Base-by-base conservation (phyloP, 2,329 filamentous ascomycete species). In the Phaeomoniella chlamydospora region DNA sequence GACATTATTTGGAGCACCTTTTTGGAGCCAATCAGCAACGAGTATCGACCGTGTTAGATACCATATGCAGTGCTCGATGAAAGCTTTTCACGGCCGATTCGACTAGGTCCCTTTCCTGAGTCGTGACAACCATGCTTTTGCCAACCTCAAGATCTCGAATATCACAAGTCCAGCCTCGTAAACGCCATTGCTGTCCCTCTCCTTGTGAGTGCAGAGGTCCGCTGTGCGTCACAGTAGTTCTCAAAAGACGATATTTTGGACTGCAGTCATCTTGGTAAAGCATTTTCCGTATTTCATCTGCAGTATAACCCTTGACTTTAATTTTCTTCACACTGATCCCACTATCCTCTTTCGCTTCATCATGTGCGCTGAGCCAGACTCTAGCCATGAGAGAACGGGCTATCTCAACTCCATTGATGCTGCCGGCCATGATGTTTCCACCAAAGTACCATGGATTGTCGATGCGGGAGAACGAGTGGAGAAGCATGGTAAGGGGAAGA, bases 361-460 rank as follows among this genome's bases (percentile, higher is more conserved):
- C 68, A 38, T 72, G 68, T 4, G 68, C 67, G 19, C 61, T 58
- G 19, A 72, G 60, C 68, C 68, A 72, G n/a, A 59, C 56, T 44
- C 53, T 54, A n/a, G 64, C 61, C 38, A 62, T 60, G 5, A 71
- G 43, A 18, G 56, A 58, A n/a, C 54, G 54, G 5, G 64, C 65
- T 18, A 72, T 60, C 22, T 65, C 55, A 4, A 62, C 42, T 1
- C 67, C 69, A 10, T 66, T 65, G 2, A 62, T 60, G 9, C 58
- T 58, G 4, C 69, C 69, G 5, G 56, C 51, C 11, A 60, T 62
- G 37, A 72, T 64, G 33, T 64, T 62, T 0, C 69, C 68, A 22
- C 69, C 69, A 10, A 72, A 47, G 41, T 62, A 68, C 61, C 65
- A 68, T 1, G 68, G 67, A 34, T 70, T 72, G 22, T 62, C 51